Evolutionary conservation across 2,329 filamentous ascomycete species (phyloP).

Genomic region (Ophiocordyceps robertsii): DNA sequence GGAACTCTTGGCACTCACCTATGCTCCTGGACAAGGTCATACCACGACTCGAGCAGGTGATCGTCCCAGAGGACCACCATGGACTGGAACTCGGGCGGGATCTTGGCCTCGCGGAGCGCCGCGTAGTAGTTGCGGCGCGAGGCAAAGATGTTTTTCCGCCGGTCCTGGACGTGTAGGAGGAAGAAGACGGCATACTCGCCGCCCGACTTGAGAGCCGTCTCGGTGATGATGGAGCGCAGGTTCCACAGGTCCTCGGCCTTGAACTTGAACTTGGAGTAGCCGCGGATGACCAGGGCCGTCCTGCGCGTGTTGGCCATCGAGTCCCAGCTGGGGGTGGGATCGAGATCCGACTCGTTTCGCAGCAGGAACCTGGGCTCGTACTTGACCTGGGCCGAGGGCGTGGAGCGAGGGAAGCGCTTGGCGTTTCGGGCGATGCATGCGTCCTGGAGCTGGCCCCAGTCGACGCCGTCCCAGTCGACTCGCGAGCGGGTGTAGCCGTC

Average conservation of each 20-base stretch:
- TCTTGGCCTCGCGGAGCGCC: slow-evolving; percentile 32
- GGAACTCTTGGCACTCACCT: slow-evolving; percentile 8
- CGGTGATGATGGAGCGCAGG: slow-evolving; percentile 50
- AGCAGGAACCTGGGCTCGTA: slow-evolving; percentile 7
- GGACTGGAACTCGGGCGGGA: slow-evolving; percentile 52
- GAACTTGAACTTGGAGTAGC: slow-evolving; percentile 37
- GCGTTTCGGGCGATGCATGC: slow-evolving; percentile 32
- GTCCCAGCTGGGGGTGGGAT: slow-evolving; percentile 12
- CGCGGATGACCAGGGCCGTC: slow-evolving; percentile 11
- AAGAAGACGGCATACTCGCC: slow-evolving; percentile 52
- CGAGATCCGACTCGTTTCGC: slow-evolving; percentile 1
- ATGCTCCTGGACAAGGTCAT: slow-evolving; percentile 46
- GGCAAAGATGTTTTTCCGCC: slow-evolving; percentile 39
- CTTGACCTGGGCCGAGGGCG: slow-evolving; percentile 4
- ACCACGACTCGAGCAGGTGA: slow-evolving; percentile 51
- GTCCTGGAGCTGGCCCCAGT: slow-evolving; percentile 22
- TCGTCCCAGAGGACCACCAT: slow-evolving; percentile 59
- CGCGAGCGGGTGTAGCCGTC: slow-evolving; percentile 10
- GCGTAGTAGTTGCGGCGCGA: slow-evolving; percentile 34
- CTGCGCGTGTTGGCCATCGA: slow-evolving; percentile 9
- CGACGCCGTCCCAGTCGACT: slow-evolving; percentile 15
- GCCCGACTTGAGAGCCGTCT: slow-evolving; percentile 45
- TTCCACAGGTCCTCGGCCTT: slow-evolving; percentile 47
- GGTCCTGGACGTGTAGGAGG: slow-evolving; percentile 47
- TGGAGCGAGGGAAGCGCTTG: slow-evolving; percentile 27